Evolutionary conservation across 768 basidiomycete genomes (phyloP), one percentile per base, ranked within the genome.

Genomic region (Phallus indusiatus): DNA sequence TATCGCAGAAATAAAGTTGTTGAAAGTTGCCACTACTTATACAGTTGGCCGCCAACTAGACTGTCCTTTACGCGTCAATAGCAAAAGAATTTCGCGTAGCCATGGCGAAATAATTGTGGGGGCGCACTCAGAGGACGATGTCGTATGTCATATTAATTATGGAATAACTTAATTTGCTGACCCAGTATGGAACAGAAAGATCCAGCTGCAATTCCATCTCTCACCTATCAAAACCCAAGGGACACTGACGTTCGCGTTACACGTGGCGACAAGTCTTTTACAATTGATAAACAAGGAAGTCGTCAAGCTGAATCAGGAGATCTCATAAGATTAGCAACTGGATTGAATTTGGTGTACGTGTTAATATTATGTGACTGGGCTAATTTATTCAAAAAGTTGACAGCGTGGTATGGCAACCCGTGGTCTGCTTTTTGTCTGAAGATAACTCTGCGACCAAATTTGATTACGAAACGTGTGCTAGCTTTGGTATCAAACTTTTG

Each of bases 41-140:
- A 37, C 64, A 0, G 63, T 90, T 0, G 86, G 86, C 16, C 75
- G 88, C 47, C 50, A 53, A 20, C 85, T 80, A 68, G 79, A 76
- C 1, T 69, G 70, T 8, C 36, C 56, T 8, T 71, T 90, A 1
- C 28, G 75, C 4, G 70, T 90, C 50, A 78, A 78, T 60, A 77
- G 75, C 71, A 83, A 82, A 65, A 84, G 81, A 66, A 75, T 91
- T 50, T 90, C 88, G 0, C 75, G 77, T 28, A 72, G 80, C 20
- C 83, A 87, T 62, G 82, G 80, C 52, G 69, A 75, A 52, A 79
- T 90, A 57, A 70, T 72, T 5, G 82, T 90, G 3, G 83, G 76
- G 1, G 62, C 71, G 3, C 85, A 76, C 56, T 70, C 78, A 1
- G 62, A 67, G 14, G 79, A 82, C 42, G 77, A 87, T 60, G 75